Base-by-base conservation (phyloP, 2,329 filamentous ascomycete species). In the Aspergillus nomiae region DNA sequence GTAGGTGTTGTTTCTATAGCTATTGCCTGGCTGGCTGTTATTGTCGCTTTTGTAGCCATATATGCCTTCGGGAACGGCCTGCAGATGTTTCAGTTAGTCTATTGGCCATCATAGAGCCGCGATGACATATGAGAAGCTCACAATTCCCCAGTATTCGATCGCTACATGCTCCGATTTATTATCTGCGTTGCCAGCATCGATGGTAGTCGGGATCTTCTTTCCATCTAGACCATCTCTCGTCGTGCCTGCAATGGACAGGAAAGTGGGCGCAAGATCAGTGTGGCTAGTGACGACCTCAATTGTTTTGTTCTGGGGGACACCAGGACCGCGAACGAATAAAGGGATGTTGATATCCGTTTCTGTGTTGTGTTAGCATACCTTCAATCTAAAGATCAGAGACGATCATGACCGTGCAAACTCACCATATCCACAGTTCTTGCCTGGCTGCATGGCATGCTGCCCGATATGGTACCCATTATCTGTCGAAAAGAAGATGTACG, bases 191-290 rank as follows among this genome's bases (percentile, higher is more conserved):
- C 60, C 71, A 12, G 45, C 68, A 0, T 71, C 71, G 5, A 63
- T 38, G 4, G 74, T 80, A 7, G 80, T 65, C 0, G 82, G 81
- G 41, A 88, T 86, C 0, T 83, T 78, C 4, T 80, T 76, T 0
- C 86, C 87, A 58, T 89, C 87, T 64, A 88, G 84, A n/a, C 85
- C 83, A 0, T 76, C 70, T 6, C 80, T 75, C 4, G 78, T 68
- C 0, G 77, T 70, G 2, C 74, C 74, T 12, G 76, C 74, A 12
- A 76, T 70, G 5, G 78, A 74, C 30, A 89, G 74, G n/a, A 89
- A 76, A 0, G 87, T 90, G 0, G 88, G 87, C 1, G 86, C 86
- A 1, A 90, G 76, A 65, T 90, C 87, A 0, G 86, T 88, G 64
- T 90, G 88, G 1, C 85, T 84, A 0, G 85, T 89, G 2, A 87